A percentile compares a stretch with the other conserved stretches of the same genome.
Evolutionary conservation across 2,329 filamentous ascomycete genomes (phyloP).

Genomic region (Claviceps sp.): DNA sequence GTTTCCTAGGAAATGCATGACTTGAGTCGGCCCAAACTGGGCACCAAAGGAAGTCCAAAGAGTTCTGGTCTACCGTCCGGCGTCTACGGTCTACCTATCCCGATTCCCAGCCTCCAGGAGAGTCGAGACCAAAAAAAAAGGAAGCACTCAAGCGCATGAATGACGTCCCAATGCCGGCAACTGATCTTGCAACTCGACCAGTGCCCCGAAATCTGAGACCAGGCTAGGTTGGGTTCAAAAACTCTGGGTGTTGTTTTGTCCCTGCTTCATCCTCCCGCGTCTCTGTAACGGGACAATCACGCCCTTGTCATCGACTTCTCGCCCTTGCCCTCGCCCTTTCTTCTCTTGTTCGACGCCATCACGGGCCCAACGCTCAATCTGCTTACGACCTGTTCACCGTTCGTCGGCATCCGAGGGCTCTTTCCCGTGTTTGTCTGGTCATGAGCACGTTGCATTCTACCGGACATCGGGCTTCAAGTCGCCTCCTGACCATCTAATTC

Average conservation of each 20-base stretch:
- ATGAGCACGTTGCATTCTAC: constrained; percentile 1
- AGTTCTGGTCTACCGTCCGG: background rate
- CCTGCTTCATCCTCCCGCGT: background rate
- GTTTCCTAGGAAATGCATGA: background rate
- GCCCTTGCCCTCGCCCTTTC: background rate
- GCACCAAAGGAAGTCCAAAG: background rate
- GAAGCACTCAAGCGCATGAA: background rate
- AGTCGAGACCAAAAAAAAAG: background rate
- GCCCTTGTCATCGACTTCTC: background rate
- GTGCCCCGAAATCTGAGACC: background rate
- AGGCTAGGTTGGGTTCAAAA: background rate
- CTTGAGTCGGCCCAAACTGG: background rate
- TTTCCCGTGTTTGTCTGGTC: background rate
- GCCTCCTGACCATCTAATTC: constrained; percentile 13
- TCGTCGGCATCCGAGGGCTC: background rate
- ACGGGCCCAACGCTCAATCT: background rate
- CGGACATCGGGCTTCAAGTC: constrained; percentile 16
- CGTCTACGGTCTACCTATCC: no score
- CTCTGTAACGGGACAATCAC: background rate
- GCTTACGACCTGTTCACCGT: background rate
- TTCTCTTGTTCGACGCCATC: background rate
- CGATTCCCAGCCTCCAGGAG: background rate
- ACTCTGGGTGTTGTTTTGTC: background rate
- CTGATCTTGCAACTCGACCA: background rate
- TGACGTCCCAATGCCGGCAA: constrained; percentile 3